These are phyloP conservation scores for Leccinum incarnatum DNA, from an alignment of 768 basidiomycete species.

Conservation along the genomic window DNA sequence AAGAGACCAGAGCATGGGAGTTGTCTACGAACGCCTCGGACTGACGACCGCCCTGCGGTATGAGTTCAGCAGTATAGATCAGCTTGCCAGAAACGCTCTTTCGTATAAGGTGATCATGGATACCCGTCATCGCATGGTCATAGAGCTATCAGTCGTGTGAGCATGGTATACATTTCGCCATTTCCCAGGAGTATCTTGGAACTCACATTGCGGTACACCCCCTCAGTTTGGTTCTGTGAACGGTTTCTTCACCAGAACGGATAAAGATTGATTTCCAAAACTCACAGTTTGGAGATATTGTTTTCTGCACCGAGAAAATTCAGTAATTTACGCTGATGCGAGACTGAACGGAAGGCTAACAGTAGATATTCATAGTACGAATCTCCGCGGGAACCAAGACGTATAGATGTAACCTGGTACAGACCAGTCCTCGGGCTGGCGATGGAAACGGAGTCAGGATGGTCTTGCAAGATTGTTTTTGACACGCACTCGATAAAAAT, in stretches of 20 bases:
- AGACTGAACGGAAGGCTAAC: slow-evolving; percentile 38
- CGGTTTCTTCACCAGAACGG: background rate
- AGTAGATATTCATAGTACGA: slow-evolving; percentile 92
- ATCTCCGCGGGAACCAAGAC: slow-evolving; percentile 89
- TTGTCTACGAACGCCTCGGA: slow-evolving; percentile 35
- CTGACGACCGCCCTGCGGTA: slow-evolving; percentile 46
- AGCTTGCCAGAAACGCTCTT: slow-evolving; percentile 57
- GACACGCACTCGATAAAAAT: slow-evolving; percentile 74
- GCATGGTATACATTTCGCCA: background rate
- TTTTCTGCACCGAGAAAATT: slow-evolving; percentile 19
- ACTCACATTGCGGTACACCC: slow-evolving; percentile 70
- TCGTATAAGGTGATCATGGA: slow-evolving; percentile 72
- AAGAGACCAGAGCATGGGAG: background rate
- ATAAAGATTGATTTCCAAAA: background rate
- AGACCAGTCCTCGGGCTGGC: slow-evolving; percentile 48
- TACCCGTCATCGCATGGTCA: slow-evolving; percentile 77
- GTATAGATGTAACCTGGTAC: slow-evolving; percentile 68
- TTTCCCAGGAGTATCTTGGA: background rate
- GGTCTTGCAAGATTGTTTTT: slow-evolving; percentile 2
- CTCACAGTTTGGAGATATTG: slow-evolving; percentile 34
- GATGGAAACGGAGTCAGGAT: slow-evolving; percentile 10
- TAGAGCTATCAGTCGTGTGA: slow-evolving; percentile 67
- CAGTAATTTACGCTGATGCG: background rate
- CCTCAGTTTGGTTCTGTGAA: slow-evolving; percentile 65
- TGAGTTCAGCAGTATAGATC: slow-evolving; percentile 80